A percentile compares a stretch with the other conserved stretches of the same genome.
Evolutionary conservation across 345 rosid genomes (phyloP).

Genomic region (Citrus hindsii): DNA sequence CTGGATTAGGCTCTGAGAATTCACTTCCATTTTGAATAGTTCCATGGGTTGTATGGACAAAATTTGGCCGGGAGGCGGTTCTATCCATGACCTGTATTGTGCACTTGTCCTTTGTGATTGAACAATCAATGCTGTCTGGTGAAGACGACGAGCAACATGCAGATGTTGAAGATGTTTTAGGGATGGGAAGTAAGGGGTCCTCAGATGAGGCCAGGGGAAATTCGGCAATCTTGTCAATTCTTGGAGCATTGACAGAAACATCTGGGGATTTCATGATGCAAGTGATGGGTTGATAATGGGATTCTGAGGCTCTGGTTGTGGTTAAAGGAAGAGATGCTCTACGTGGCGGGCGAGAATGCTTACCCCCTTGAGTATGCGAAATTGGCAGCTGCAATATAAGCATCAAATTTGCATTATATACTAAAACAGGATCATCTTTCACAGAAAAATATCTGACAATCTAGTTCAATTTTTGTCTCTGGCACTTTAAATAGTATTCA

Average conservation of each 20-base stretch:
- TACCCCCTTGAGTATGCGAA: constrained; percentile 34
- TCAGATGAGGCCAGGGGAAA: constrained; percentile 59
- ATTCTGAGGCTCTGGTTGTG: constrained; percentile 21
- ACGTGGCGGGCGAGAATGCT: constrained; percentile 34
- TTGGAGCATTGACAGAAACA: constrained; percentile 86
- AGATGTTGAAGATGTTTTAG: constrained; percentile 34
- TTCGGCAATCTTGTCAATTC: constrained; percentile 86
- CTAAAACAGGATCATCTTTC: neutral
- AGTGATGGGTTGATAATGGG: constrained; percentile 30
- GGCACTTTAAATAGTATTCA: neutral
- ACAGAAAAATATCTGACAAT: neutral
- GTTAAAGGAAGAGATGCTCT: constrained; percentile 72
- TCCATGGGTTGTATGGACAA: constrained; percentile 27
- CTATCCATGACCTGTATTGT: constrained; percentile 39
- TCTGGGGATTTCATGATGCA: constrained; percentile 53
- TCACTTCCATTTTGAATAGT: constrained; percentile 19
- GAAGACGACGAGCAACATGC: constrained; percentile 46
- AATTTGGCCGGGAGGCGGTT: constrained; percentile 20
- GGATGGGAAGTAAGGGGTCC: constrained; percentile 38
- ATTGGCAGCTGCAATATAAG: constrained; percentile 41
- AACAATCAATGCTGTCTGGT: constrained; percentile 32
- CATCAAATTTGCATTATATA: neutral
- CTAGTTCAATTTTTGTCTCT: neutral
- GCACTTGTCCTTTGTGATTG: constrained; percentile 88
- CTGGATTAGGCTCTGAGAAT: constrained; percentile 30